These are phyloP conservation scores for Immersiporthe knoxdaviesiana DNA, from an alignment of 2,329 filamentous ascomycete species.

Conservation along the genomic window DNA sequence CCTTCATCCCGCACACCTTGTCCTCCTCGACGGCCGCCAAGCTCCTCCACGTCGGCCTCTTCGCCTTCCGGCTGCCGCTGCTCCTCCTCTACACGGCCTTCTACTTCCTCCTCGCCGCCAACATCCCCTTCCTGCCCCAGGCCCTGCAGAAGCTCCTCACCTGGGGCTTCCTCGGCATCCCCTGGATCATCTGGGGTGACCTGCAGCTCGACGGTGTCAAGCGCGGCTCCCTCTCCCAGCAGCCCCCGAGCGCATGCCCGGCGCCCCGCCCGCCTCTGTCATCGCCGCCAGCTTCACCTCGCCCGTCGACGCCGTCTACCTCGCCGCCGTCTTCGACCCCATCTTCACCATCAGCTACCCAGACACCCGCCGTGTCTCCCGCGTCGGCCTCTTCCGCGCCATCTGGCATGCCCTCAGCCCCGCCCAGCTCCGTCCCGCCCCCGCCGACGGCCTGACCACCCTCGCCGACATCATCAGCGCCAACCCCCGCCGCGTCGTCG, in stretches of 20 bases:
- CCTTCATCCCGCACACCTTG: conserved; percentile 83
- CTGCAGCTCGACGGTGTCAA: conserved; percentile 97
- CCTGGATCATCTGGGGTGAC: conserved; percentile 97
- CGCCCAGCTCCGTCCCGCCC: conserved; percentile 48
- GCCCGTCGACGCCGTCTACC: conserved; percentile 89
- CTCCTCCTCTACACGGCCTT: conserved; percentile 68
- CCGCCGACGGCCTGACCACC: conserved; percentile 58
- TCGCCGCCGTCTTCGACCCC: conserved; percentile 94
- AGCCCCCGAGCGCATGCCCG: conserved; percentile 76
- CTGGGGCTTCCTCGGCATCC: conserved; percentile 85
- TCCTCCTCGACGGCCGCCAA: conserved; percentile 65
- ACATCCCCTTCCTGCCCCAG: conserved; percentile 61
- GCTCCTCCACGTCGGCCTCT: conserved; percentile 71
- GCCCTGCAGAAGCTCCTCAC: conserved; percentile 78
- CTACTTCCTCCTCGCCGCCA: conserved; percentile 84
- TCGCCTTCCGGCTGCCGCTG: conserved; percentile 78
- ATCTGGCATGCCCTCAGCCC: conserved; percentile 72
- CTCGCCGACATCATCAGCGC: conserved; percentile 64
- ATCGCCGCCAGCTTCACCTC: conserved; percentile 92
- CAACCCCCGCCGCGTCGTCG: conserved; percentile 76
- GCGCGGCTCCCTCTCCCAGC: conserved; percentile 80
- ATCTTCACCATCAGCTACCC: conserved; percentile 90
- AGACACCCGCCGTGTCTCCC: conserved; percentile 70
- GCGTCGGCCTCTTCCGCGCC: conserved; percentile 75
- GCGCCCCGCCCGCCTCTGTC: conserved; percentile 66